phyloP scores from a whole-genome alignment of 805 yeast genomes.

The Candida andamanensis region DNA sequence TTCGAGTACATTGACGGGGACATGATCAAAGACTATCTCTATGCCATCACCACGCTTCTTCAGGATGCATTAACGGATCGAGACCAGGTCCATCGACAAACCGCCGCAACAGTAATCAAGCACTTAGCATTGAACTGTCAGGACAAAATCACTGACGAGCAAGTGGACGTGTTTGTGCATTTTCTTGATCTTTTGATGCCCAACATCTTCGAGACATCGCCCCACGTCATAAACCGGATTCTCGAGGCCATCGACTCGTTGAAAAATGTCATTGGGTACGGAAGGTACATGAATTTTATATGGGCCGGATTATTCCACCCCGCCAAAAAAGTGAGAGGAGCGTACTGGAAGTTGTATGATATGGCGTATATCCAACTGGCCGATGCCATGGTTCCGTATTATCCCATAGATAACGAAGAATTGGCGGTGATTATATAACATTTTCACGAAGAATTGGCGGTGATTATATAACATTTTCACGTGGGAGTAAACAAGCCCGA shows the following conservation, averaged over 20 bases:
- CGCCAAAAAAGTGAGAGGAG: conserved; percentile 75
- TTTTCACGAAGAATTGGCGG: conserved; percentile 40
- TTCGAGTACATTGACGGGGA: conserved; percentile 82
- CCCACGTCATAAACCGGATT: conserved; percentile 84
- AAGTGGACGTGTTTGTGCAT: conserved; percentile 63
- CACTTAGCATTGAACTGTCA: conserved; percentile 76
- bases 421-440: conserved; percentile 39
- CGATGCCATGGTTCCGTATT: conserved; percentile 77
- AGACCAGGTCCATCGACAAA: conserved; percentile 90
- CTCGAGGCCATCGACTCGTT: conserved; percentile 75
- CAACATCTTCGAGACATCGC: conserved; percentile 88
- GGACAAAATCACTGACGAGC: conserved; percentile 71
- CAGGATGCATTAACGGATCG: conserved; percentile 89
- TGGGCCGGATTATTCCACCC: conserved; percentile 94
- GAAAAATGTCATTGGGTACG: conserved; percentile 70
- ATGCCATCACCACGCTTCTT: conserved; percentile 69
- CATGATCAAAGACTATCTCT: conserved; percentile 76
- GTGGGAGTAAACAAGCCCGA: too few relatives aligned
- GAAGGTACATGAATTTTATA: conserved; percentile 65
- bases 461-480: conserved; percentile 21
- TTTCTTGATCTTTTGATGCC: conserved; percentile 79
- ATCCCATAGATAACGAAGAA: conserved; percentile 59
- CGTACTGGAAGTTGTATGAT: conserved; percentile 85
- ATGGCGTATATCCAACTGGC: conserved; percentile 65
- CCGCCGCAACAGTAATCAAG: conserved; percentile 82